Percentiles rank a stretch among this genome's conserved stretches.
Evolutionary conservation across 163 green algal species (phyloP).

Genomic region (Volvox carteri): DNA sequence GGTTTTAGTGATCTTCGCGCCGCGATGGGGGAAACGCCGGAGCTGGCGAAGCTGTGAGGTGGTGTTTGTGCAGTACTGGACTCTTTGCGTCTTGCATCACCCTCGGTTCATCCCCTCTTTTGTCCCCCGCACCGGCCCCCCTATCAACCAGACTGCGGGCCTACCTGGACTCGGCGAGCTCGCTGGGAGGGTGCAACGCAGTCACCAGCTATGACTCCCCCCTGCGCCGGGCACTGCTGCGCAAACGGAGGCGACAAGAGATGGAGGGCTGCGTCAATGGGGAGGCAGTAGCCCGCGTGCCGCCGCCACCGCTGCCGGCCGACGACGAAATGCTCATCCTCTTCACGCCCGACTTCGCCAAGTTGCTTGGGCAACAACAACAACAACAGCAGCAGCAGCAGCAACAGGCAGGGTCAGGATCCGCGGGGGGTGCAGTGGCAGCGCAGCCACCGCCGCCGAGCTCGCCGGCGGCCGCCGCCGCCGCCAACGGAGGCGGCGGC

Average conservation of each 20-base stretch:
- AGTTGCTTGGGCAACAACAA: background rate
- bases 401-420: too few species aligned
- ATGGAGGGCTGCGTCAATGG: conserved; percentile 50
- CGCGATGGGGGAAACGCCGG: too few species aligned
- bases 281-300: conserved; percentile 30
- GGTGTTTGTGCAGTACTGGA: too few species aligned
- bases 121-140: too few species aligned
- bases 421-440: background rate
- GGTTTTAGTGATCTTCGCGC: too few species aligned
- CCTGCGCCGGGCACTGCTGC: conserved; percentile 63
- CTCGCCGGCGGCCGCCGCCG: background rate
- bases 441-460: background rate
- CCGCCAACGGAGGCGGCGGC: background rate
- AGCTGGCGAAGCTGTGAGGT: too few species aligned
- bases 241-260: conserved; percentile 63
- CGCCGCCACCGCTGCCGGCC: conserved; percentile 39
- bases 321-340: conserved; percentile 46
- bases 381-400: too few species aligned
- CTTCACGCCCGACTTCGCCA: conserved; percentile 11
- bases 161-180: conserved; percentile 3
- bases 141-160: conserved; percentile 40
- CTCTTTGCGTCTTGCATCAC: too few species aligned
- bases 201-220: conserved; percentile 53
- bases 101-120: too few species aligned
- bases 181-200: background rate